These are phyloP conservation scores for Aschersonia sp. DNA, from an alignment of 2,329 filamentous ascomycete species.

Conservation along the genomic window DNA sequence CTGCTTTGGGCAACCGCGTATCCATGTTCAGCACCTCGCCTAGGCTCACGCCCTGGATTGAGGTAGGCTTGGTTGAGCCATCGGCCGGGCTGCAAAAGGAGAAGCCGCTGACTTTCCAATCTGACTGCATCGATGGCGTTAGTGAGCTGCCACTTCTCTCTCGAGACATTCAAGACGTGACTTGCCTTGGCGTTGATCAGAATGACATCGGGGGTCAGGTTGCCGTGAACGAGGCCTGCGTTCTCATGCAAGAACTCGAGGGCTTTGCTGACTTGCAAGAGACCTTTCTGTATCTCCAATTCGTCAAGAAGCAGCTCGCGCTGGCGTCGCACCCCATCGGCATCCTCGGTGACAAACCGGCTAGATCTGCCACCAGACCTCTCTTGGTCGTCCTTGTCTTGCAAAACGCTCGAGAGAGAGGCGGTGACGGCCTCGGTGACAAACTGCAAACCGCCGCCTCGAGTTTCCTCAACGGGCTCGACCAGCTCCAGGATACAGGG, in stretches of 20 bases:
- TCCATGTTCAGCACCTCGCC: slow-evolving; percentile 78
- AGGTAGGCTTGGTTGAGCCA: slow-evolving; percentile 57
- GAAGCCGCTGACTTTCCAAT: slow-evolving; percentile 97
- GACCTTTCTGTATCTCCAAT: slow-evolving; percentile 90
- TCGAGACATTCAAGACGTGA: slow-evolving; percentile 3
- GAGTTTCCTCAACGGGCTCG: slow-evolving; percentile 89
- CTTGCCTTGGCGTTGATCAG: slow-evolving; percentile 83
- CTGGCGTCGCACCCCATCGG: slow-evolving; percentile 56
- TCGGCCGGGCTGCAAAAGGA: slow-evolving; percentile 76
- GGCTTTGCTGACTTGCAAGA: slow-evolving; percentile 86
- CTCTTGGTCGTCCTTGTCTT: slow-evolving; percentile 84
- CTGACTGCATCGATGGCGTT: slow-evolving; percentile 40
- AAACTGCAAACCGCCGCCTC: slow-evolving; percentile 86
- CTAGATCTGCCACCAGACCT: slow-evolving; percentile 55
- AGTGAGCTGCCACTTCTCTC: background rate
- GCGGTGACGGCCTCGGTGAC: slow-evolving; percentile 85
- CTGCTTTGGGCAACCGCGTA: slow-evolving; percentile 62
- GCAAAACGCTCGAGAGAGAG: slow-evolving; percentile 67
- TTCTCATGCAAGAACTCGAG: slow-evolving; percentile 93
- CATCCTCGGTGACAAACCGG: slow-evolving; percentile 68
- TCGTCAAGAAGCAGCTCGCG: slow-evolving; percentile 90
- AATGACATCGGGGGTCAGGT: slow-evolving; percentile 84
- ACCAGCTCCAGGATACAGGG: slow-evolving; percentile 85
- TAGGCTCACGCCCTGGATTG: slow-evolving; percentile 66
- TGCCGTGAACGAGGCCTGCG: slow-evolving; percentile 84